Base-by-base conservation (phyloP, 495 filamentous ascomycete genomes). In the Aspergillus heteromorphus region DNA sequence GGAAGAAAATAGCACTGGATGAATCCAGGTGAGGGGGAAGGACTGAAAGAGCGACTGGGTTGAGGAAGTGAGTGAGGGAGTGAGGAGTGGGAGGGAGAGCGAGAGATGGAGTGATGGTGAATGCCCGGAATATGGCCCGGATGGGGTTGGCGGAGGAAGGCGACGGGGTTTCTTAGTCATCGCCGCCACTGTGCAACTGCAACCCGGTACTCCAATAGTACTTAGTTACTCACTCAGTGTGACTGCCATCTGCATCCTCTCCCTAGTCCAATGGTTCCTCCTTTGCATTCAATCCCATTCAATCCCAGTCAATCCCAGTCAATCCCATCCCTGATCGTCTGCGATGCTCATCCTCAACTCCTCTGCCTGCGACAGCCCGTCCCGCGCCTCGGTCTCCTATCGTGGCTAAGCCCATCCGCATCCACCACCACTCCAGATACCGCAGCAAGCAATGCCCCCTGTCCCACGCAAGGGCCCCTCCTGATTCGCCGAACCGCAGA, bases 21-120 rank as follows among this genome's bases (percentile, higher is more conserved):
- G 31, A 55, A 6, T 13, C 2, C 8, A 17, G 31, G 30, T 19
- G 20, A 29, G 40, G 47, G 20, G 17, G 29, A 36, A 41, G 13
- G 51, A 29, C 53, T 50, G 45, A 50, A 58, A 50, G 56, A 54
- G 40, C 29, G 31, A 53, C 40, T 47, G 43, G 41, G 29, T 19
- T 47, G 43, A 29, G 29, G 11, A 6, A 41, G 47, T 36, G 19
- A 11, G 20, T 18, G 49, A 49, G 34, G 14, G 20, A 49, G 40
- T 20, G 23, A 43, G 17, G 17, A 51, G 19, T 36, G 20, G 19
- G 14, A 7, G 29, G 23, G 19, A 48, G 23, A 49, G 36, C n/a
- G 16, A 40, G 10, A 56, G 11, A 51, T 27, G 6, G 41, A 43
- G 30, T 48, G 34, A 27, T 27, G 25, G 49, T 51, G 49, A 51